These are phyloP conservation scores for Vicia faba DNA, from an alignment of 306 rosid species.

Conservation along the genomic window DNA sequence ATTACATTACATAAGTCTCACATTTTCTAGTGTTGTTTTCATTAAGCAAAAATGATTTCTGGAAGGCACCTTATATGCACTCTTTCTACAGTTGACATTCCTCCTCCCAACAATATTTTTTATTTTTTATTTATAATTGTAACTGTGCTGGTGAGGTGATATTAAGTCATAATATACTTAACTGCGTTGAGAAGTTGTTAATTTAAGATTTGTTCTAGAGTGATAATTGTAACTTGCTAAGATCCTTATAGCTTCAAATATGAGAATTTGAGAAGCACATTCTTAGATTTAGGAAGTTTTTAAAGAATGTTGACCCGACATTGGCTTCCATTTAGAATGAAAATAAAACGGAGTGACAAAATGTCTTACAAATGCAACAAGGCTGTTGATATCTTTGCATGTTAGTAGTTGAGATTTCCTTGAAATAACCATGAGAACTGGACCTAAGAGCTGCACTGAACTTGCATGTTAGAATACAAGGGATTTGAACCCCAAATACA, in stretches of 20 bases:
- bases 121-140: neutral
- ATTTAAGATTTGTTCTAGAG: neutral
- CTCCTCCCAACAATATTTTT: neutral
- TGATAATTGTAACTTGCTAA: neutral
- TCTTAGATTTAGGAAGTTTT: neutral
- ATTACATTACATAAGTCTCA: neutral
- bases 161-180: neutral
- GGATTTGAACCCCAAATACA: conserved; percentile 13
- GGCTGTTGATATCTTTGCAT: conserved; percentile 6
- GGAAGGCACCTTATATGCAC: neutral
- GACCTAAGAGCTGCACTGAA: neutral
- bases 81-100: conserved; percentile 4
- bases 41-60: neutral
- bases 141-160: no score
- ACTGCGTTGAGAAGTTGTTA: neutral
- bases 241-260: conserved; percentile 15
- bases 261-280: conserved; percentile 10
- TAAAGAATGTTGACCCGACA: conserved; percentile 9
- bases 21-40: neutral
- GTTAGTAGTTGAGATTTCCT: conserved; percentile 3
- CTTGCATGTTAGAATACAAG: conserved; percentile 15
- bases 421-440: conserved; percentile 21
- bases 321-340: conserved; percentile 9
- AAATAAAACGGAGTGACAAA: neutral
- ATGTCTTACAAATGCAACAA: neutral